A percentile compares a stretch with the other conserved stretches of the same genome.
These are phyloP conservation scores for Beauveria scarabaeidicola DNA, from an alignment of 2,329 filamentous ascomycete species.

Conservation along the genomic window DNA sequence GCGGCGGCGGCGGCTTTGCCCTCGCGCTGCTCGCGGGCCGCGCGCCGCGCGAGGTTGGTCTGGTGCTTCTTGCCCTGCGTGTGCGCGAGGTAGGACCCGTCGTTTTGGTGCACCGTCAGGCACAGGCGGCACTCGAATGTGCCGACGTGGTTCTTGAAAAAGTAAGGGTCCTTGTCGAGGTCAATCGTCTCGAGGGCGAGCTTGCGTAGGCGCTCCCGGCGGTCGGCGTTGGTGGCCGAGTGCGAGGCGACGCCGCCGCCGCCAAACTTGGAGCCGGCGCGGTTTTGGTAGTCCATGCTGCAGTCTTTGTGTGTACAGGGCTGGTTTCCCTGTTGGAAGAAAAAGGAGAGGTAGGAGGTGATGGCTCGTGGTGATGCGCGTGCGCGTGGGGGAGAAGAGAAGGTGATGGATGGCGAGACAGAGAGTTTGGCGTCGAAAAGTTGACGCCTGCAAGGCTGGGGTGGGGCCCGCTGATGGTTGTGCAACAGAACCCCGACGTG, in stretches of 20 bases:
- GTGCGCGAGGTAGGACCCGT: conserved; percentile 96
- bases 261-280: conserved; percentile 94
- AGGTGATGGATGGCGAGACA: neutral
- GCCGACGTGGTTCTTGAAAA: conserved; percentile 99
- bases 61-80: conserved; percentile 98
- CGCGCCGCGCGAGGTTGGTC: conserved; percentile 91
- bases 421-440: conserved; percentile 15
- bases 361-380: neutral
- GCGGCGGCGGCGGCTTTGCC: conserved; percentile 49
- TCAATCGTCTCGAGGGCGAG: conserved; percentile 98
- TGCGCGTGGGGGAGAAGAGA: neutral
- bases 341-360: neutral
- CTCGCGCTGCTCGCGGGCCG: conserved; percentile 90
- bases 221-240: conserved; percentile 90
- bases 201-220: conserved; percentile 92
- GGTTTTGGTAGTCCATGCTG: conserved; percentile 72
- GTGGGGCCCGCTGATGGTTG: neutral
- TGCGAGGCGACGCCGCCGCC: conserved; percentile 93
- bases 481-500: neutral
- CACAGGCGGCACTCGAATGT: conserved; percentile 97
- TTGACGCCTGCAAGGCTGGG: neutral
- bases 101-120: conserved; percentile 96
- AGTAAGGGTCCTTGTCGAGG: conserved; percentile 98
- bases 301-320: too few species aligned
- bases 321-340: neutral